A percentile compares a stretch with the other conserved stretches of the same genome.
Evolutionary conservation across 1,284 basidiomycete species (phyloP).

Genomic region (Cutaneotrichosporon cutaneum): DNA sequence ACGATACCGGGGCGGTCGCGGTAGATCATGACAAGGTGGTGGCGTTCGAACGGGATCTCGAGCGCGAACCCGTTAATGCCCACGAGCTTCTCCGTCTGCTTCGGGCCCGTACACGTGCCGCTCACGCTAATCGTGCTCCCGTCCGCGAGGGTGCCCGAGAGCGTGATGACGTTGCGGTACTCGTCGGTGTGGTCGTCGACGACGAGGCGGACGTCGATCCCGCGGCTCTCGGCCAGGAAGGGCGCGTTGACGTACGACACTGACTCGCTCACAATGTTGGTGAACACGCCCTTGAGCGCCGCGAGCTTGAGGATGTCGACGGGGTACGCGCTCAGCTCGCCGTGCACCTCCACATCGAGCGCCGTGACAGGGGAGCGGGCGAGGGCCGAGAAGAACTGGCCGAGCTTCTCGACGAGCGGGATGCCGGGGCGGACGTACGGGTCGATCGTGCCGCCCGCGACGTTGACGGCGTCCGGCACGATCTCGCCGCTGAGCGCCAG

Average conservation of each 20-base stretch:
- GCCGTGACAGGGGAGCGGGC: constrained; percentile 7
- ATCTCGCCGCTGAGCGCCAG: constrained; percentile 16
- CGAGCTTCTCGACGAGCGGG: constrained; percentile 16
- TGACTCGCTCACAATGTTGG: constrained; percentile 16
- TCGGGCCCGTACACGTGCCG: constrained; percentile 15
- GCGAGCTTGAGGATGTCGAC: constrained; percentile 11
- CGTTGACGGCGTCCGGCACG: constrained; percentile 17
- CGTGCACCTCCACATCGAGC: constrained; percentile 17
- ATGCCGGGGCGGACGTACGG: constrained; percentile 15
- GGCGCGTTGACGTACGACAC: constrained; percentile 21
- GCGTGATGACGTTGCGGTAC: constrained; percentile 18
- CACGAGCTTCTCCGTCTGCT: constrained; percentile 18
- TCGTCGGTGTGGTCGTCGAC: constrained; percentile 2
- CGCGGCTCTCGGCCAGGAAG: constrained; percentile 11
- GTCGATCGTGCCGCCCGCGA: constrained; percentile 15
- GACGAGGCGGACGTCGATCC: constrained; percentile 13
- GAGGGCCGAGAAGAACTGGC: constrained; percentile 15
- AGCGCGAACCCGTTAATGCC: constrained; percentile 14
- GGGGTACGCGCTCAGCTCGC: constrained; percentile 6
- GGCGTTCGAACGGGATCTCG: constrained; percentile 14
- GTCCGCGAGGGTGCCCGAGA: constrained; percentile 15
- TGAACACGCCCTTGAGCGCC: constrained; percentile 15
- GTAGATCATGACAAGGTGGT: constrained; percentile 17
- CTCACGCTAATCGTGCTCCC: constrained; percentile 10
- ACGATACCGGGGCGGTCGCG: constrained; percentile 17